Conservation (phyloP, 2,329 filamentous ascomycete species). For the Claviceps arundinis region DNA sequence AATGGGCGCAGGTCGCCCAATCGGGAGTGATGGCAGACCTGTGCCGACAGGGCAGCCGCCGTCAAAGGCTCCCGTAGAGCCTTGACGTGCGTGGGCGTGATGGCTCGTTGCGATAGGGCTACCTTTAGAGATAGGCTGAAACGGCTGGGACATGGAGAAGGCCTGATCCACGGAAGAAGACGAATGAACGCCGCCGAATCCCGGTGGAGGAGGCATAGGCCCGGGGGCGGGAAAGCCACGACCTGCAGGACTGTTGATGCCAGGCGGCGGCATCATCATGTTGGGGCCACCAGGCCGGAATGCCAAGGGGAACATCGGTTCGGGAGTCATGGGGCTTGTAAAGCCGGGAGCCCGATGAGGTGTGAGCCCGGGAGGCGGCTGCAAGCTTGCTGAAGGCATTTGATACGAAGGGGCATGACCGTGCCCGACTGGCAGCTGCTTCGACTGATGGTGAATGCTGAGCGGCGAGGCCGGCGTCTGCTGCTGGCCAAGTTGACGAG, state of each 20-base stretch:
- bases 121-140: constrained; percentile 19
- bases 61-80: constrained; percentile 55
- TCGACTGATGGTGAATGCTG: constrained; percentile 3
- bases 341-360: constrained; percentile 31
- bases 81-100: constrained; percentile 48
- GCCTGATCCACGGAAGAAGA: constrained; percentile 13
- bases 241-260: constrained; percentile 30
- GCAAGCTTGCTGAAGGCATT: constrained; percentile 44
- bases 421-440: constrained; percentile 19
- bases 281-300: constrained; percentile 30
- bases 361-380: constrained; percentile 24
- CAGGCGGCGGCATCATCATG: constrained; percentile 37
- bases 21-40: constrained; percentile 49
- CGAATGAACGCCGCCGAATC: constrained; percentile 17
- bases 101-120: constrained; percentile 22
- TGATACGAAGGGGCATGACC: constrained; percentile 36
- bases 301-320: constrained; percentile 32
- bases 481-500: constrained; percentile 17
- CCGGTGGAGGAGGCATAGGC: constrained; percentile 22
- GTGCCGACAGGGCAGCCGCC: constrained; percentile 11
- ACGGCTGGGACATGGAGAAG: constrained; percentile 18
- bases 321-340: constrained; percentile 45
- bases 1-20: constrained; percentile 74
- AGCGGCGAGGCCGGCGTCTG: constrained; percentile 43
- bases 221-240: constrained; percentile 30